Evolutionary conservation across 2,329 filamentous ascomycete genomes (phyloP).

Genomic region (Trichoderma sp.): DNA sequence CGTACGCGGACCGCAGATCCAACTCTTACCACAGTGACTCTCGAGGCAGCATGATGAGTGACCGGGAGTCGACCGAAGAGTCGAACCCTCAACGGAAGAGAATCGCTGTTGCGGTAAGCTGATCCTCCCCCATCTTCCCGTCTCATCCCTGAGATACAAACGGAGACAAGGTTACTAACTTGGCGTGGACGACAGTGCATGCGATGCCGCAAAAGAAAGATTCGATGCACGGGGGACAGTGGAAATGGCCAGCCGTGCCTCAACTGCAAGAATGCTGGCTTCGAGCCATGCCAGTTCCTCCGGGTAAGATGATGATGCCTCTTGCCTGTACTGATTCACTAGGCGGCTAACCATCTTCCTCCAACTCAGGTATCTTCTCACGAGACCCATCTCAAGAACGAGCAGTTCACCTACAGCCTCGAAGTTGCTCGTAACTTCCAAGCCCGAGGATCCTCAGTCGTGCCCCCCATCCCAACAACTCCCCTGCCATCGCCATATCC

Average conservation of each 20-base stretch:
- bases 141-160: background rate
- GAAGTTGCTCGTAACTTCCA: conserved; percentile 35
- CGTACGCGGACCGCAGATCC: conserved; percentile 23
- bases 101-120: conserved; percentile 58
- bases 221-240: conserved; percentile 84
- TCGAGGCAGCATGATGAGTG: conserved; percentile 21
- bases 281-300: conserved; percentile 73
- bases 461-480: conserved; percentile 15
- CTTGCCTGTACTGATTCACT: background rate
- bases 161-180: background rate
- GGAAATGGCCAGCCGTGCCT: conserved; percentile 74
- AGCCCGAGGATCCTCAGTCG: conserved; percentile 25
- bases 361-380: conserved; percentile 34
- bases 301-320: conserved; percentile 55
- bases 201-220: conserved; percentile 89
- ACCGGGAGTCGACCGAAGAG: conserved; percentile 32
- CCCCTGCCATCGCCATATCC: conserved; percentile 21
- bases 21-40: conserved; percentile 19
- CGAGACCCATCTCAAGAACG: conserved; percentile 31
- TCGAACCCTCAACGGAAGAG: conserved; percentile 52
- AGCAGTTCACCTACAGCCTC: conserved; percentile 31
- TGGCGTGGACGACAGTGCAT: conserved; percentile 61
- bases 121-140: background rate
- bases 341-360: background rate
- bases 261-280: conserved; percentile 76